These are phyloP conservation scores for Fusarium musae DNA, from an alignment of 2,329 filamentous ascomycete species.

Conservation along the genomic window DNA sequence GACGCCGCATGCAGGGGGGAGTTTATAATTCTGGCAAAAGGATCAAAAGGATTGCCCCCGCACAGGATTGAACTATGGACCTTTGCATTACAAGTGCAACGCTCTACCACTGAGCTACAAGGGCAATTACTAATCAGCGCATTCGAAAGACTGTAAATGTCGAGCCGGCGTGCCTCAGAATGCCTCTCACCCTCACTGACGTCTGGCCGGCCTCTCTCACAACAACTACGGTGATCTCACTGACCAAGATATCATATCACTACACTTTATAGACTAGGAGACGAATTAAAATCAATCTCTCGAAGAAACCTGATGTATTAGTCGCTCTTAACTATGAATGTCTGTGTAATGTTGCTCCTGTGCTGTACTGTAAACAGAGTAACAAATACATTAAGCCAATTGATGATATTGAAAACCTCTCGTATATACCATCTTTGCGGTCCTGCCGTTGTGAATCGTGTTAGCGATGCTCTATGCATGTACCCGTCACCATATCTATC, in stretches of 20 bases:
- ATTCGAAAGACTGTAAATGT: neutral
- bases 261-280: no score
- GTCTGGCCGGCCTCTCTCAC: neutral
- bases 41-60: conserved; percentile 28
- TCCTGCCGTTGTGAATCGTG: neutral
- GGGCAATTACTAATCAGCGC: neutral
- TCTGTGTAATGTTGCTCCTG: neutral
- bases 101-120: conserved; percentile 42
- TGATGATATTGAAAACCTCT: neutral
- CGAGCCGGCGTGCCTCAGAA: neutral
- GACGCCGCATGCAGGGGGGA: neutral
- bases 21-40: neutral
- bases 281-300: no score
- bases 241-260: neutral
- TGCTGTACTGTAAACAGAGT: neutral
- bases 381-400: neutral
- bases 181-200: no score
- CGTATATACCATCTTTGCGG: neutral
- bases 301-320: neutral
- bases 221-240: neutral
- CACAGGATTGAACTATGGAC: conserved; percentile 42
- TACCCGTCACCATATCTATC: neutral
- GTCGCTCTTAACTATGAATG: neutral
- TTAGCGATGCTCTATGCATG: neutral
- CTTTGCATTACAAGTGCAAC: conserved; percentile 43